These are phyloP conservation scores for Elongisporangium prolatum DNA, from an alignment of 352 stramenopile genomes.

Conservation along the genomic window DNA sequence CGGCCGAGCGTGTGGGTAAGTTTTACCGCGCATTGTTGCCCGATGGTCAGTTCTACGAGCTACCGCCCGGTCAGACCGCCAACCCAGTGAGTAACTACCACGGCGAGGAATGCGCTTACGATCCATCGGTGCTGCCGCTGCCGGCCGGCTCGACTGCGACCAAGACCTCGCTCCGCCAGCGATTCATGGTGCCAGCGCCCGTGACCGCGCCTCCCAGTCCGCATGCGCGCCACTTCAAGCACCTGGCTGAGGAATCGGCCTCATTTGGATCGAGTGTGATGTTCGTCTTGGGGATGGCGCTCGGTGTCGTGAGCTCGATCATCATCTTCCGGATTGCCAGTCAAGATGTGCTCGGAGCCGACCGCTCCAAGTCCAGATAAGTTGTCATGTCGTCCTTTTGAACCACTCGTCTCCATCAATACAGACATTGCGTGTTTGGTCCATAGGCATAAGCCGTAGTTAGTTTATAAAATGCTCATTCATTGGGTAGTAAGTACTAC, in stretches of 20 bases:
- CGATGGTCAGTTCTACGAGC: constrained; percentile 43
- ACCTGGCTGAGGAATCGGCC: constrained; percentile 19
- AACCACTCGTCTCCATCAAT: too few relatives aligned
- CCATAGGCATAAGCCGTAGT: too few relatives aligned
- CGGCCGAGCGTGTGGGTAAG: constrained; percentile 37
- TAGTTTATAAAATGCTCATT: too few relatives aligned
- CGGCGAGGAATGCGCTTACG: constrained; percentile 51
- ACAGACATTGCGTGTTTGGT: too few relatives aligned
- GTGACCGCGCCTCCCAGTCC: constrained; percentile 5
- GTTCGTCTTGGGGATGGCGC: constrained; percentile 32
- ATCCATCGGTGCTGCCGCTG: constrained; percentile 39
- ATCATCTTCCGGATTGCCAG: constrained; percentile 59
- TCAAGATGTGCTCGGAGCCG: constrained; percentile 14
- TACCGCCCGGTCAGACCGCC: constrained; percentile 40
- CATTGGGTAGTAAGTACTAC: too few relatives aligned
- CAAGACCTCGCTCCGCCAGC: constrained; percentile 20
- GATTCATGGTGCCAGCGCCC: constrained; percentile 16
- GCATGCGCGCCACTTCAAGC: constrained; percentile 27
- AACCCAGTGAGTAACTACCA: constrained; percentile 75
- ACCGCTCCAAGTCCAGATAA: constrained; percentile 21
- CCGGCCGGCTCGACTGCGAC: constrained; percentile 1
- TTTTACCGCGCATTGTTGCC: constrained; percentile 69
- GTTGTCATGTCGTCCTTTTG: too few relatives aligned
- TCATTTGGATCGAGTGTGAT: constrained; percentile 26
- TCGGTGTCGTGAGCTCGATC: constrained; percentile 43